Conservation (phyloP, 371 early-diverging fungal genomes). For the Mucor lusitanicus region DNA sequence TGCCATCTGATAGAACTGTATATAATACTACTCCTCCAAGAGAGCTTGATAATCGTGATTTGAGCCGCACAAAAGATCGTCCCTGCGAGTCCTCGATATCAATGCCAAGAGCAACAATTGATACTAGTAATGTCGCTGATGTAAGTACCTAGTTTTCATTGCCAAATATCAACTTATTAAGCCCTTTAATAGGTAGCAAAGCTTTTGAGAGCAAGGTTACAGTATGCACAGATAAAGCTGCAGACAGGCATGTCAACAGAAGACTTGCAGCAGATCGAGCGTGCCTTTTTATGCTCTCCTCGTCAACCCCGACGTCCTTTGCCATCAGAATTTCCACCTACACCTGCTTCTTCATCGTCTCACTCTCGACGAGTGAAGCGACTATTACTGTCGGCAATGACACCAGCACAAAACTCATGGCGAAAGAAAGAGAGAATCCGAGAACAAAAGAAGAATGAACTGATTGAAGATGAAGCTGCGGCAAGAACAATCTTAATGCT, state of each 20-base stretch:
- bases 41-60: not conserved
- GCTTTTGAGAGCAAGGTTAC: conserved; percentile 7
- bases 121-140: not conserved
- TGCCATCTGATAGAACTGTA: not conserved
- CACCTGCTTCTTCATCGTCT: not conserved
- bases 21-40: conserved; percentile 4
- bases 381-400: not conserved
- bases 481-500: conserved; percentile 13
- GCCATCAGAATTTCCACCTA: conserved; percentile 8
- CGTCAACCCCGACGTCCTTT: conserved; percentile 9
- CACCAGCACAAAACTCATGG: conserved; percentile 2
- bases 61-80: not conserved
- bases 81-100: not conserved
- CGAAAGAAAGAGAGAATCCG: not conserved
- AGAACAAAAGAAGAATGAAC: not conserved
- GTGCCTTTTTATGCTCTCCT: conserved; percentile 4
- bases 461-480: conserved; percentile 6
- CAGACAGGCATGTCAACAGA: conserved; percentile 10
- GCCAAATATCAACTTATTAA: not conserved
- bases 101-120: not conserved
- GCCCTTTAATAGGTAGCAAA: not conserved
- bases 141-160: not conserved
- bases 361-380: conserved; percentile 3
- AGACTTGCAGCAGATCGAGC: conserved; percentile 2
- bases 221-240: conserved; percentile 13